Percentiles rank a stretch among this genome's conserved stretches.
Conservation (phyloP, 495 filamentous ascomycete species). For the Chaetomium tenue region DNA sequence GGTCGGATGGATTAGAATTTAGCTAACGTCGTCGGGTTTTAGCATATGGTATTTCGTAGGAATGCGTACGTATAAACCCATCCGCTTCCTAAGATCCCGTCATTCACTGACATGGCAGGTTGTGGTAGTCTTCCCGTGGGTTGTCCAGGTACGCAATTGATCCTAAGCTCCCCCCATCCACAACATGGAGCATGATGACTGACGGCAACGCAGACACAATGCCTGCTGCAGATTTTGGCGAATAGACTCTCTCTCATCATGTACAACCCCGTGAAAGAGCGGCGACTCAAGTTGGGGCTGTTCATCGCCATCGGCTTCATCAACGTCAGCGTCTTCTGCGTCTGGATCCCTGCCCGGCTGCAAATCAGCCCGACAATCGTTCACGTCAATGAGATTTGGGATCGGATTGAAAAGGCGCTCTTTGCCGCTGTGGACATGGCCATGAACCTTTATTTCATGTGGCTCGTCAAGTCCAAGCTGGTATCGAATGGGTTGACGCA, state of each 20-base stretch:
- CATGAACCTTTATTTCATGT: slow-evolving; percentile 53
- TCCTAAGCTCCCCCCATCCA: not conserved
- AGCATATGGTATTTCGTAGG: slow-evolving; percentile 30
- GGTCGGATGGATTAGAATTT: too few species aligned
- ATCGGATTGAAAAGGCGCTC: slow-evolving; percentile 49
- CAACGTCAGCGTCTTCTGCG: slow-evolving; percentile 50
- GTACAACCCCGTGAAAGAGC: slow-evolving; percentile 32
- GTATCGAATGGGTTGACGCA: slow-evolving; percentile 42
- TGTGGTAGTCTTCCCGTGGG: slow-evolving; percentile 33
- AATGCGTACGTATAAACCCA: slow-evolving; percentile 23
- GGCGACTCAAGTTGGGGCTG: slow-evolving; percentile 39
- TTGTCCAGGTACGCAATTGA: slow-evolving; percentile 23
- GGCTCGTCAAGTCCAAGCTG: slow-evolving; percentile 45
- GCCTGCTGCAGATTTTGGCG: slow-evolving; percentile 50
- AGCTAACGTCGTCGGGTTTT: not conserved
- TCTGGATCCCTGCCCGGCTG: slow-evolving; percentile 51
- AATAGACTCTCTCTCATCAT: slow-evolving; percentile 49
- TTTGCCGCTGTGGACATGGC: slow-evolving; percentile 47
- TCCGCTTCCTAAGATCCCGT: not conserved
- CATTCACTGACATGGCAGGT: slow-evolving; percentile 1
- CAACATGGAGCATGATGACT: slow-evolving; percentile 2
- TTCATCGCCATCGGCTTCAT: slow-evolving; percentile 42
- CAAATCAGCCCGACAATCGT: slow-evolving; percentile 36
- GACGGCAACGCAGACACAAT: slow-evolving; percentile 36
- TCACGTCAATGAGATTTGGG: slow-evolving; percentile 49